Evolutionary conservation across 768 basidiomycete species (phyloP), one percentile per base, ranked within the genome.

Genomic region (Peribolospora baueri): DNA sequence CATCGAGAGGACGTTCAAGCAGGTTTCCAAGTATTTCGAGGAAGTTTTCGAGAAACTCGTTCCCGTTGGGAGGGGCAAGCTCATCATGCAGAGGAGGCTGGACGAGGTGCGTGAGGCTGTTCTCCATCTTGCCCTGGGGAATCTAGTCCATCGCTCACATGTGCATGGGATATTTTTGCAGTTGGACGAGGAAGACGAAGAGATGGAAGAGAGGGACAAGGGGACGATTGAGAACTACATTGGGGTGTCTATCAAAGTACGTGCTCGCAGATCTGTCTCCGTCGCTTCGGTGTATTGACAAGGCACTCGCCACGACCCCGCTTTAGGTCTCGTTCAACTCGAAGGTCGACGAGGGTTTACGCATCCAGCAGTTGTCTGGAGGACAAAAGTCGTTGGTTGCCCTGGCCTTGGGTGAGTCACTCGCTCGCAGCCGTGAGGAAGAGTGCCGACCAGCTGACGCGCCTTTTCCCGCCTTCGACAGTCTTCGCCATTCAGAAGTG

Each of bases 401-500:
- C 0, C 77, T 98, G 40, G 87, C 93, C 3, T 82, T 85, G 42
- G 85, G 86, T 84, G 57, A 39, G 70, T 58, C 8, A 10, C 5
- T 10, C 14, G n/a, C n/a, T 2, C 7, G 46, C 10, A 52, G 51
- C 3, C 36, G 7, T 52, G 3, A 7, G 38, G 52, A 39, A 37
- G 3, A n/a, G n/a, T n/a, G n/a, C 25, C 25, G 25, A 25, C 25
- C 25, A 25, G 25, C 25, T 25, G 25, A 25, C 25, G 25, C 25
- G 25, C 25, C 25, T 25, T 25, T 39, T 37, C 45, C 36, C 11
- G 42, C 37, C 11, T 37, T 25, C 25, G 25, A 25, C 63, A 84
- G 90, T 98, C 37, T 97, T 98, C 63, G 87, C 91, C 11, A 97
- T 97, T 61, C 93, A 98, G 69, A 95, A 93, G 68, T 97, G 91